Evolutionary conservation across 805 yeast genomes (phyloP), one percentile per base, ranked within the genome.

Genomic region (Danielia reshetovae): DNA sequence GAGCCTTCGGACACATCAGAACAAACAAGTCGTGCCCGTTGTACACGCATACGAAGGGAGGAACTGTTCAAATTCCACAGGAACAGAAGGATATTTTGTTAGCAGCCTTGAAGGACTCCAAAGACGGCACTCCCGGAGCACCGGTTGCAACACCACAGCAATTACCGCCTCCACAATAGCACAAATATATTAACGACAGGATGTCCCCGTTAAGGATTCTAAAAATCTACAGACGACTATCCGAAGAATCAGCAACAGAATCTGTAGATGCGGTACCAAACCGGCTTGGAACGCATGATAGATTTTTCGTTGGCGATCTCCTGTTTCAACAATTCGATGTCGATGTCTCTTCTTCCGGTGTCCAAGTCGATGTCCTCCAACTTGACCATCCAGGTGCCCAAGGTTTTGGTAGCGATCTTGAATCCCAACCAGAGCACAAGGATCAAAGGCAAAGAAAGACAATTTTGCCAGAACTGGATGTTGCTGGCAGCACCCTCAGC

Each of bases 21-120:
- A 90, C 98, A 2, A 88, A 87, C 56, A 83, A 82, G 52, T 67
- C 90, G 2, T 90, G 98, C 63, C 98, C 97, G 11, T 72, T 88
- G 74, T 90, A 85, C 55, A 38, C 45, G 19, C 60, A 60, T 34
- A 58, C 63, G 8, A 49, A 56, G 33, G 66, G 61, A 1, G 65
- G 63, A 8, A 49, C 51, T 5, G 39, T 44, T 10, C 51, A 41
- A 22, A 44, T 44, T 17, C 40, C 47, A 5, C 49, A 44, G 25
- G 48, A 47, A 14, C 46, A 45, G 17, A 47, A 46, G 27, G 52
- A 45, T 21, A 43, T 47, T 25, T 29, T 47, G 21, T 39, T 47
- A 24, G 48, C 49, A 24, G 37, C 48, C 7, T 40, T 36, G 5
- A 38, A 39, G 21, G 46, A 45, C 22, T n/a, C n/a, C n/a, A n/a